A percentile compares a stretch with the other conserved stretches of the same genome.
Conservation (phyloP, 495 filamentous ascomycete genomes). For the Daldinia vernicosa region DNA sequence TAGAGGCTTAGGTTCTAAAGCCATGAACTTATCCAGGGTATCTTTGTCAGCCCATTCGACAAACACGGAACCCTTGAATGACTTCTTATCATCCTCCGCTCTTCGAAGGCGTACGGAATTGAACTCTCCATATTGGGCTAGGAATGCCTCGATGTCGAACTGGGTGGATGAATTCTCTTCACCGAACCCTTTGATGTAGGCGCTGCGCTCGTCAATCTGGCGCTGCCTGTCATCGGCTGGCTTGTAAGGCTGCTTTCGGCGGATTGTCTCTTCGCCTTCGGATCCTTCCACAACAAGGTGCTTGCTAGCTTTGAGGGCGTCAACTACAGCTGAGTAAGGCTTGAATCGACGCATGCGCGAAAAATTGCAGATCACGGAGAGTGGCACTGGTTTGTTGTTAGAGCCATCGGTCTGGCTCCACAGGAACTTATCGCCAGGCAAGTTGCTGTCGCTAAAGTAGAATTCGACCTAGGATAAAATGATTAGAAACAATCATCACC, state of each 20-base stretch:
- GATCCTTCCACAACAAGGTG: constrained; percentile 72
- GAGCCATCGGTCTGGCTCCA: constrained; percentile 76
- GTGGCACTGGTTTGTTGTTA: constrained; percentile 78
- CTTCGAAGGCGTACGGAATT: constrained; percentile 91
- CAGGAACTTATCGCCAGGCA: constrained; percentile 86
- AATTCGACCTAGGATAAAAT: constrained; percentile 79
- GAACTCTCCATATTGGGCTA: constrained; percentile 78
- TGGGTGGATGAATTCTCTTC: constrained; percentile 80
- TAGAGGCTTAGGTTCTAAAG: constrained; percentile 78
- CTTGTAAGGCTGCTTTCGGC: constrained; percentile 74
- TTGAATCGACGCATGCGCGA: constrained; percentile 95
- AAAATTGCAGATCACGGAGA: constrained; percentile 81
- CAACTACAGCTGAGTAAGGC: constrained; percentile 79
- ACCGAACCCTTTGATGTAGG: constrained; percentile 86
- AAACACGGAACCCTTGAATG: constrained; percentile 94
- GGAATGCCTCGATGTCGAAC: constrained; percentile 92
- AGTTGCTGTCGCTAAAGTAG: constrained; percentile 94
- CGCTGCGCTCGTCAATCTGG: constrained; percentile 48
- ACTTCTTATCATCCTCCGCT: constrained; percentile 57
- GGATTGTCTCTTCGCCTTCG: constrained; percentile 62
- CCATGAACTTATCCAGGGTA: constrained; percentile 77
- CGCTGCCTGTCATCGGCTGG: constrained; percentile 41
- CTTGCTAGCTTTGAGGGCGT: constrained; percentile 78
- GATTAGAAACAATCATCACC: constrained; percentile 27
- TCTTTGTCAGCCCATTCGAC: constrained; percentile 87